Percentiles rank a stretch among this genome's conserved stretches.
These are phyloP conservation scores for Penicillium riverlandense DNA, from an alignment of 495 filamentous ascomycete species.

Conservation along the genomic window DNA sequence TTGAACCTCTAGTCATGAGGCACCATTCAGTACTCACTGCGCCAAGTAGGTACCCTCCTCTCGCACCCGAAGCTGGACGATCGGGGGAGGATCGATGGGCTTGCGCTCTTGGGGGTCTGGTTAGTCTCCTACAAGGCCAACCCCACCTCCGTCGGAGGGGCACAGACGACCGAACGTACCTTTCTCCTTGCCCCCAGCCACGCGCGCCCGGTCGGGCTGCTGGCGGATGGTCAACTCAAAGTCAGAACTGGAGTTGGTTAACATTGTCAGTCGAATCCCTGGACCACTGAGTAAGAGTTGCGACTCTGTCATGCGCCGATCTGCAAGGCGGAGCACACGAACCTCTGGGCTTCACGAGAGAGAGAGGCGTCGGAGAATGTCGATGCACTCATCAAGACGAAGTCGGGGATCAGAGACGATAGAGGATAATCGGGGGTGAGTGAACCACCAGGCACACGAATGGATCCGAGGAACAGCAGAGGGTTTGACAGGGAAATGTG, in stretches of 20 bases:
- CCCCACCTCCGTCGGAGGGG: background rate
- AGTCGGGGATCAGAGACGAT: background rate
- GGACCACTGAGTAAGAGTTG: slow-evolving; percentile 25
- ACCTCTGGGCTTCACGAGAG: slow-evolving; percentile 38
- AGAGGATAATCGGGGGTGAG: background rate
- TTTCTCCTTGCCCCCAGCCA: slow-evolving; percentile 69
- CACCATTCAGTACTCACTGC: slow-evolving; percentile 44
- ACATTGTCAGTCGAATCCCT: slow-evolving; percentile 36
- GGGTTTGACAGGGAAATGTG: slow-evolving; percentile 11
- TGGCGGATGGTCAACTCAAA: slow-evolving; percentile 60
- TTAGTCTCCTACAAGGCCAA: slow-evolving; percentile 4
- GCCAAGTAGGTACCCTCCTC: slow-evolving; percentile 60
- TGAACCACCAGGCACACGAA: background rate
- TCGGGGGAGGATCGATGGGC: slow-evolving; percentile 90
- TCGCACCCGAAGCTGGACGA: slow-evolving; percentile 74
- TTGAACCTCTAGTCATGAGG: background rate
- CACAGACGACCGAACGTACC: slow-evolving; percentile 27
- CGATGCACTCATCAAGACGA: slow-evolving; percentile 44
- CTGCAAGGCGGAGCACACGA: slow-evolving; percentile 6
- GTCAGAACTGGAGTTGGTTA: slow-evolving; percentile 42
- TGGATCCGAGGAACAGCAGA: background rate
- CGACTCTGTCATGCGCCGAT: slow-evolving; percentile 8
- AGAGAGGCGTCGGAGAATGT: slow-evolving; percentile 40
- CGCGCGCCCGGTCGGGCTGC: slow-evolving; percentile 57
- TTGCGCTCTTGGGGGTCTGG: slow-evolving; percentile 60